Evolutionary conservation across 495 filamentous ascomycete species (phyloP).

Genomic region (Tetracladium marchalianum): DNA sequence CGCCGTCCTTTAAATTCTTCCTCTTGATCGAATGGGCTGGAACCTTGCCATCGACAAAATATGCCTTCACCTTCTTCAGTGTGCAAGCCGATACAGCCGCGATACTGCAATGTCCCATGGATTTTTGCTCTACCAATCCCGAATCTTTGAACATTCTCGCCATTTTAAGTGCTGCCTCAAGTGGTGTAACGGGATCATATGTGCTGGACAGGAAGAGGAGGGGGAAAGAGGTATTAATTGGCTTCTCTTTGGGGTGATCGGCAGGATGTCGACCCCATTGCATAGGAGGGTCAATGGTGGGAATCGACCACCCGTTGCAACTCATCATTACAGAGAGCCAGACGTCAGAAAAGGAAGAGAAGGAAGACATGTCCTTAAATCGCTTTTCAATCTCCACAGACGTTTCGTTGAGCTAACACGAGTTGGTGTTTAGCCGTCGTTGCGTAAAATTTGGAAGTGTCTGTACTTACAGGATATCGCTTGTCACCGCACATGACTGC

Average conservation of each 20-base stretch:
- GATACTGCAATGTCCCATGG: slow-evolving; percentile 33
- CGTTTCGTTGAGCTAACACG: slow-evolving; percentile 26
- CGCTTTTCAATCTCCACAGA: slow-evolving; percentile 23
- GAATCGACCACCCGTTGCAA: slow-evolving; percentile 34
- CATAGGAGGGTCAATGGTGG: slow-evolving; percentile 25
- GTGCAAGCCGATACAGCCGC: slow-evolving; percentile 29
- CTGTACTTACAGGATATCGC: slow-evolving; percentile 21
- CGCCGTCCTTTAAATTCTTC: slow-evolving; percentile 17
- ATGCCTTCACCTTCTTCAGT: slow-evolving; percentile 26
- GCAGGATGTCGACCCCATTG: slow-evolving; percentile 24
- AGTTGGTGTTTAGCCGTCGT: background rate
- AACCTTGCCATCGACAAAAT: slow-evolving; percentile 29
- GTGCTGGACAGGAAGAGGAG: slow-evolving; percentile 50
- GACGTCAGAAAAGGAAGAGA: slow-evolving; percentile 33
- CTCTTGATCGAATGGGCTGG: slow-evolving; percentile 27
- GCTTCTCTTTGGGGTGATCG: slow-evolving; percentile 14
- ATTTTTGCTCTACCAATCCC: slow-evolving; percentile 34
- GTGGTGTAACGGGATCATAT: slow-evolving; percentile 50
- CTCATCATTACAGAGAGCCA: slow-evolving; percentile 31
- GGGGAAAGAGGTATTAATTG: slow-evolving; percentile 42
- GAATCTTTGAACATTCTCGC: slow-evolving; percentile 34
- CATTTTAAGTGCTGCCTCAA: slow-evolving; percentile 41
- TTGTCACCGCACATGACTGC: slow-evolving; percentile 40
- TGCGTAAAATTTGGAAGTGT: background rate
- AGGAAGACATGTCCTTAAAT: slow-evolving; percentile 26